phyloP scores from a whole-genome alignment of 345 rosid species.

The Citrus australasica region DNA sequence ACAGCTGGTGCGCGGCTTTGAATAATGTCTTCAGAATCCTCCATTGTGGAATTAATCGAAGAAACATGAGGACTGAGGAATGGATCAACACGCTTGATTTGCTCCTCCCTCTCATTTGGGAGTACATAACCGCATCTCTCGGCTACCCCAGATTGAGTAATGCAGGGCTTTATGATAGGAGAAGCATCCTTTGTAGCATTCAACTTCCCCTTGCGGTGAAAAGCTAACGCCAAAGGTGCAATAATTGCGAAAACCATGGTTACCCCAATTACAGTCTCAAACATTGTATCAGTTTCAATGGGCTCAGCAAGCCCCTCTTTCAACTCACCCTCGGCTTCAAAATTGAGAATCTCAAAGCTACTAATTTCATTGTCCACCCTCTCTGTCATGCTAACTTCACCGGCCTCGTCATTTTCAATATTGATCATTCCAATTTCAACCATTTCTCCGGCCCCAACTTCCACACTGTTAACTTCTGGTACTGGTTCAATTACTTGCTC shows the following conservation, averaged over 20 bases:
- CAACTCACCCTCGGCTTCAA: not conserved
- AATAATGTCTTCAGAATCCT: slow-evolving; percentile 9
- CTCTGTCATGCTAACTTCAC: not conserved
- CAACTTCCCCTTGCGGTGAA: slow-evolving; percentile 13
- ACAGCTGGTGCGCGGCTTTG: slow-evolving; percentile 32
- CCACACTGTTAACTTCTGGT: not conserved
- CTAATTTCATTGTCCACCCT: not conserved
- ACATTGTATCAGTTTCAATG: slow-evolving; percentile 5
- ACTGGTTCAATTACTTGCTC: slow-evolving; percentile 6
- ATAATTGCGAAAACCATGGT: slow-evolving; percentile 11
- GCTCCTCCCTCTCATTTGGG: slow-evolving; percentile 8
- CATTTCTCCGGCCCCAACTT: not conserved
- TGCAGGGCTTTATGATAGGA: not conserved
- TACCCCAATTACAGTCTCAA: slow-evolving; percentile 10
- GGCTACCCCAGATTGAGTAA: not conserved
- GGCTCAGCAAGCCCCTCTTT: slow-evolving; percentile 5
- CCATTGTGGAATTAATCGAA: slow-evolving; percentile 6
- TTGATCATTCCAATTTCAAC: not conserved
- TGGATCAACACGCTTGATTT: not conserved
- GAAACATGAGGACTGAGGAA: slow-evolving; percentile 6
- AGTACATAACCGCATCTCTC: not conserved
- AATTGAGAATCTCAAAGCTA: not conserved
- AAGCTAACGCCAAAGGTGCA: slow-evolving; percentile 13
- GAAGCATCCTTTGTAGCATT: not conserved
- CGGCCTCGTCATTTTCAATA: not conserved